Evolutionary conservation across 2,329 filamentous ascomycete genomes (phyloP).

Genomic region (Cladosporium velox): DNA sequence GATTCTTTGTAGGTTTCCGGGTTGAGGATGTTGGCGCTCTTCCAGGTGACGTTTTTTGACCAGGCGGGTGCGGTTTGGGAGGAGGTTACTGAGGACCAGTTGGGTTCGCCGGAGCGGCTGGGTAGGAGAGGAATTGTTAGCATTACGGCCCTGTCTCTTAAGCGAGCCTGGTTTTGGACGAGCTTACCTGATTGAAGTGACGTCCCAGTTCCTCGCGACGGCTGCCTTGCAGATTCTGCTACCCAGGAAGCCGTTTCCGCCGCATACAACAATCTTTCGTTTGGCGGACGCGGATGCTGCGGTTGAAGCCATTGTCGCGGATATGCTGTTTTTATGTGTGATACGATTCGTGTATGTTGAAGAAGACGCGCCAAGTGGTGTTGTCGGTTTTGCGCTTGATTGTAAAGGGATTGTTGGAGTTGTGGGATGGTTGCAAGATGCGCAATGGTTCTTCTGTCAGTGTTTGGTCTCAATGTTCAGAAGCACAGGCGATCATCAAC

Average conservation of each 20-base stretch:
- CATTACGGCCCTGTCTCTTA: neutral
- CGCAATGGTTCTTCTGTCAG: neutral
- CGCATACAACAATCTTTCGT: conserved; percentile 73
- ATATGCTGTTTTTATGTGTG: neutral
- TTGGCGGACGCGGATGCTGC: conserved; percentile 19
- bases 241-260: conserved; percentile 87
- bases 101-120: conserved; percentile 86
- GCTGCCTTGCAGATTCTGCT: conserved; percentile 88
- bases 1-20: conserved; percentile 77
- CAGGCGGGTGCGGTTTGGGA: conserved; percentile 72
- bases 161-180: no score
- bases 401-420: neutral
- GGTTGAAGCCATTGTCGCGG: conserved; percentile 10
- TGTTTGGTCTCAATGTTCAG: neutral
- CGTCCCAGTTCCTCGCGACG: conserved; percentile 82
- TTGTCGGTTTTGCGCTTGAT: no score
- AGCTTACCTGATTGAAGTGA: conserved; percentile 82
- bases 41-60: conserved; percentile 83
- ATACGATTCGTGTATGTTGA: neutral
- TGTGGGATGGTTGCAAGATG: neutral
- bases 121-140: neutral
- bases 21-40: conserved; percentile 81
- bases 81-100: conserved; percentile 78
- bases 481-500: neutral
- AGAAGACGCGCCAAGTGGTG: no score